Base-by-base conservation (phyloP, 257 asterid species). In the Dorcoceras hygrometricum region DNA sequence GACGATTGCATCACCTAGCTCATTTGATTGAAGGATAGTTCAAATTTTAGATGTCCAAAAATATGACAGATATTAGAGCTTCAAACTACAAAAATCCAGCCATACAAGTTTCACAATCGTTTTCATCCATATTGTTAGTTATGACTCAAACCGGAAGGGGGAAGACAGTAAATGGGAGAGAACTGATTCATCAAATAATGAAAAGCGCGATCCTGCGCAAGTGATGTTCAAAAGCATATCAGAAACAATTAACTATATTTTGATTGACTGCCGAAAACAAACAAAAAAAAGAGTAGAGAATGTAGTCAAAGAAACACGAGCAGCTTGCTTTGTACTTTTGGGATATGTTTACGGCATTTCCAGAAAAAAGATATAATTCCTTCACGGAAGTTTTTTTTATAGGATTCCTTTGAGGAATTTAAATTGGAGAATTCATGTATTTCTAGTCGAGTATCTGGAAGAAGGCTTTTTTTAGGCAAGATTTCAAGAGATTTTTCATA, bases 1-100 rank as follows among this genome's bases (percentile, higher is more conserved):
- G 71, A 55, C 25, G 60, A 63, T 53, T 74, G 65, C 51, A 36
- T 23, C 54, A 43, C 55, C 71, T 72, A 70, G 81, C 63, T 50
- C 26, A 48, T 56, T 43, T 65, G 70, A 70, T 23, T 58, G 25
- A 64, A 65, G 54, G 48, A 67, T 57, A 20, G 43, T 39, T 36
- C 64, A 63, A 27, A 58, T 53, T 18, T 29, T n/a, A 31, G 19
- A 24, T 65, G 63, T 22, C 43, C n/a, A 65, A 69, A 23, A 59
- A 46, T 57, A 67, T 61, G 23, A 62, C 54, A 57, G 24, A 60
- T 23, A 32, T 56, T 50, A 16, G 23, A 36, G 43, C 43, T 62
- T 31, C 61, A 65, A 39, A 46, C 24, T 26, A 67, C 63, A 70
- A 63, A 20, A 23, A 59, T 22, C 29, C 18, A 43, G 28, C 59